phyloP scores from a whole-genome alignment of 352 stramenopile genomes.

The Phytophthora palmivora region DNA sequence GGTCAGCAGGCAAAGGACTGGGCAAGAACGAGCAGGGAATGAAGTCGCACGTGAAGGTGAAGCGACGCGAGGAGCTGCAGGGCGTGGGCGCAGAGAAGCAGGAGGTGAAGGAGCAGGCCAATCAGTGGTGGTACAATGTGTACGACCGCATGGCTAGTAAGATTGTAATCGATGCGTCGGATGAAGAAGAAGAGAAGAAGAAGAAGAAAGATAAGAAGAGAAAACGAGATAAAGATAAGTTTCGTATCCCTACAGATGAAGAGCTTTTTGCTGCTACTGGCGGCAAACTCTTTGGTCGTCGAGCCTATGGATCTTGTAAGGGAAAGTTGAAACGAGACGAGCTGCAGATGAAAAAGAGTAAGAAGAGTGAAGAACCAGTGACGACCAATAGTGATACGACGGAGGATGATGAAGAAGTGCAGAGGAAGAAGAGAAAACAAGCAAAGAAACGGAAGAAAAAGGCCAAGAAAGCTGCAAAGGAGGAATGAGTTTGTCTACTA shows the following conservation, averaged over 20 bases:
- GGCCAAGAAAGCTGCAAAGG: slow-evolving; percentile 17
- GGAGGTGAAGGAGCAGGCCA: slow-evolving; percentile 69
- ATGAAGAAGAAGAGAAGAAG: slow-evolving; percentile 36
- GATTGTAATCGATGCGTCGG: slow-evolving; percentile 78
- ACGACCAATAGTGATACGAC: slow-evolving; percentile 22
- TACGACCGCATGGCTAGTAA: slow-evolving; percentile 90
- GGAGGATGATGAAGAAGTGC: slow-evolving; percentile 23
- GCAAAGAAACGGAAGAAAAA: slow-evolving; percentile 32
- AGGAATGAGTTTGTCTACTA: slow-evolving; percentile 16
- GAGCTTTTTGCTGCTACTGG: slow-evolving; percentile 96
- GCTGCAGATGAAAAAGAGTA: slow-evolving; percentile 55
- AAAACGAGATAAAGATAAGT: slow-evolving; percentile 52
- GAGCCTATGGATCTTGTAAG: slow-evolving; percentile 89
- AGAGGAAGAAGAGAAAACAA: slow-evolving; percentile 19
- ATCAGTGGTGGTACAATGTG: slow-evolving; percentile 91
- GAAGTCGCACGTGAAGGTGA: slow-evolving; percentile 93
- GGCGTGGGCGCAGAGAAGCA: slow-evolving; percentile 89
- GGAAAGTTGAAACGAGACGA: slow-evolving; percentile 88
- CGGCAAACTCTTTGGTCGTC: slow-evolving; percentile 95
- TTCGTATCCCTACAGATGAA: slow-evolving; percentile 91
- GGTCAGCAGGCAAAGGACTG: slow-evolving; percentile 95
- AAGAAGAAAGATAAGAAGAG: slow-evolving; percentile 54
- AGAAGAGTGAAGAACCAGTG: slow-evolving; percentile 33
- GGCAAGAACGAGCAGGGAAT: slow-evolving; percentile 96
- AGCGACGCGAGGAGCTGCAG: slow-evolving; percentile 93